These are phyloP conservation scores for Pseudopyrenochaeta lycopersici DNA, from an alignment of 2,329 filamentous ascomycete genomes.

Conservation along the genomic window DNA sequence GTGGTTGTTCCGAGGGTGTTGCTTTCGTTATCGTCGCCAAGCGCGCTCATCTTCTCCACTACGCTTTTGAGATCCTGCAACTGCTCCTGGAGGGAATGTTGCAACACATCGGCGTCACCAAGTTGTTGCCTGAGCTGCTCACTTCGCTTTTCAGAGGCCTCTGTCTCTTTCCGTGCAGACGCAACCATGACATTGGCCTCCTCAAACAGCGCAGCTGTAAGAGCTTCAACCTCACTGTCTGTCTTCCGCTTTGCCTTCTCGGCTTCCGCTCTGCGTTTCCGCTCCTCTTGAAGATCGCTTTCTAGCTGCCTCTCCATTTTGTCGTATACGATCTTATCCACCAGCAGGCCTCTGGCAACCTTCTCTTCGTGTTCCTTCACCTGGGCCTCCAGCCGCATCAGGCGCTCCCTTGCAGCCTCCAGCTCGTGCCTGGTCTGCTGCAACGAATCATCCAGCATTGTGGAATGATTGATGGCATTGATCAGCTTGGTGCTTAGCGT, in stretches of 20 bases:
- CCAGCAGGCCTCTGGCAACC: slow-evolving; percentile 76
- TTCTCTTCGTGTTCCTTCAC: slow-evolving; percentile 74
- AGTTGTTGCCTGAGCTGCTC: slow-evolving; percentile 88
- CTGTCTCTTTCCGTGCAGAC: slow-evolving; percentile 83
- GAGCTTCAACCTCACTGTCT: slow-evolving; percentile 87
- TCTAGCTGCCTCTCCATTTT: slow-evolving; percentile 53
- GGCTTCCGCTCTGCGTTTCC: slow-evolving; percentile 50
- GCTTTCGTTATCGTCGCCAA: slow-evolving; percentile 75
- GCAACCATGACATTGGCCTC: slow-evolving; percentile 99
- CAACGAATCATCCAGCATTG: slow-evolving; percentile 86
- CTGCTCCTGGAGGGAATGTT: slow-evolving; percentile 93
- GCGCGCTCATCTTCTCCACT: slow-evolving; percentile 83
- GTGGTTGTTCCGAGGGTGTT: slow-evolving; percentile 70
- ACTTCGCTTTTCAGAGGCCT: slow-evolving; percentile 82
- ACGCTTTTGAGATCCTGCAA: slow-evolving; percentile 88
- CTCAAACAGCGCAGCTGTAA: slow-evolving; percentile 94
- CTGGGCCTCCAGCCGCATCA: slow-evolving; percentile 73
- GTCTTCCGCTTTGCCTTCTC: slow-evolving; percentile 82
- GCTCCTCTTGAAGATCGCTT: slow-evolving; percentile 54
- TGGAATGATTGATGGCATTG: slow-evolving; percentile 96
- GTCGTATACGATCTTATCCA: slow-evolving; percentile 79
- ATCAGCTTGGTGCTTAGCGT: slow-evolving; percentile 94
- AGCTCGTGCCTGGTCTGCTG: slow-evolving; percentile 84
- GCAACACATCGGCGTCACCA: slow-evolving; percentile 82
- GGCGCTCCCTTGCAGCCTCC: slow-evolving; percentile 73